Evolutionary conservation across 2,329 filamentous ascomycete genomes (phyloP), one percentile per base, ranked within the genome.

Genomic region (Aspergillus fischeri): DNA sequence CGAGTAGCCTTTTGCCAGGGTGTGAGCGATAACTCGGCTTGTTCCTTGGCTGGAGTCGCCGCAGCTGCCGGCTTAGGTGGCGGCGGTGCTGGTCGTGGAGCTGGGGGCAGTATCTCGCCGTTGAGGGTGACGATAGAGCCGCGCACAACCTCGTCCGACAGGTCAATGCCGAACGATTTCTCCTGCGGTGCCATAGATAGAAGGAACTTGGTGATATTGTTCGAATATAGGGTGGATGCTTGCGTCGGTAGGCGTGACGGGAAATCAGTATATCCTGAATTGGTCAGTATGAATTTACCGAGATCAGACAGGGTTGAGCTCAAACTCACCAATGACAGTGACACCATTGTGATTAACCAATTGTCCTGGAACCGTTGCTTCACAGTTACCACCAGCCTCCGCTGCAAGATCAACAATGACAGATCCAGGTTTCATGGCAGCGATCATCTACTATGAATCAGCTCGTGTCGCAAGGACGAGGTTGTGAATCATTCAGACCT

Each of bases 201-300:
- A 28, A 96, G 78, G 56, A 92, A 89, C 70, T 96, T 96, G 63
- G 88, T 92, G 66, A 96, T 92, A 70, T 96, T 96, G 81, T 96
- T 96, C 2, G 90, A 94, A 74, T 96, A 96, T 21, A 96, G 78
- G 0, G 90, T 95, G 0, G 91, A 95, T 0, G 91, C 91, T 72
- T 96, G 92, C 0, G 91, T 95, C 0, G 92, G 91, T 1, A 96
- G 81, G 49, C 91, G 84, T 32, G 91, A 95, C 0, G 92, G 91
- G 28, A 96, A 81, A 73, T 96, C 91, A 47, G 91, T 95, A 72
- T 95, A 96, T 35, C 89, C 84, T 86, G 49, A 21, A 28, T 17
- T 24, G 45, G 28, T 58, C 20, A 53, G 50, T 38, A 17, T 42
- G 11, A 8, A 7, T 45, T 14, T 32, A 38, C 47, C 21, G 24